These are phyloP conservation scores for Magnaporthiopsis incrustans DNA, from an alignment of 2,329 filamentous ascomycete species.

Conservation along the genomic window DNA sequence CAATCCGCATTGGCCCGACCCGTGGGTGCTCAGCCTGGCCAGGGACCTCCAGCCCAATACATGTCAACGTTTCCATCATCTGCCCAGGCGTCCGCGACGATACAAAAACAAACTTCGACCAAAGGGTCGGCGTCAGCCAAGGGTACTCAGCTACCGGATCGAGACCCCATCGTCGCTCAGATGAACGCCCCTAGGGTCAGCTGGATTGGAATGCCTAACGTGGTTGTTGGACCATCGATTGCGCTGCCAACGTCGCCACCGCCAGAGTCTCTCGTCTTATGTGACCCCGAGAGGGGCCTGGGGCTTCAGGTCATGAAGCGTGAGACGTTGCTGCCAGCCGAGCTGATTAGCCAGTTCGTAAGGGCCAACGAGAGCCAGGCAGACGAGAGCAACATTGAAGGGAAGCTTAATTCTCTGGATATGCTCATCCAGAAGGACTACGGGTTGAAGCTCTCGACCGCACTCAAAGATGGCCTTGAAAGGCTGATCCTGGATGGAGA, in stretches of 20 bases:
- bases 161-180: constrained; percentile 1
- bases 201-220: constrained; percentile 5
- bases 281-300: constrained; percentile 3
- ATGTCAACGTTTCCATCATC: background rate
- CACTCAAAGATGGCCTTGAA: constrained; percentile 1
- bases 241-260: background rate
- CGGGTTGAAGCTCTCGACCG: constrained; percentile 1
- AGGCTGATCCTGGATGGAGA: constrained; percentile 1
- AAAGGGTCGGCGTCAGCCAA: background rate
- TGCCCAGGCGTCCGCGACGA: background rate
- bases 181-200: background rate
- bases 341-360: constrained; percentile 6
- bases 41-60: background rate
- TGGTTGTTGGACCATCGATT: constrained; percentile 3
- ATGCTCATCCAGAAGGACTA: constrained; percentile 5
- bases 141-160: constrained; percentile 1
- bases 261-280: constrained; percentile 4
- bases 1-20: background rate
- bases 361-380: constrained; percentile 4
- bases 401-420: constrained; percentile 2
- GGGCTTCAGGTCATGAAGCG: constrained; percentile 6
- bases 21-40: background rate
- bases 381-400: constrained; percentile 6
- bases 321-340: background rate
- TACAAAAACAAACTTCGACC: background rate